Percentiles rank a stretch among this genome's conserved stretches.
phyloP scores from a whole-genome alignment of 2,329 filamentous ascomycete genomes.

The Aspergillus jensenii region DNA sequence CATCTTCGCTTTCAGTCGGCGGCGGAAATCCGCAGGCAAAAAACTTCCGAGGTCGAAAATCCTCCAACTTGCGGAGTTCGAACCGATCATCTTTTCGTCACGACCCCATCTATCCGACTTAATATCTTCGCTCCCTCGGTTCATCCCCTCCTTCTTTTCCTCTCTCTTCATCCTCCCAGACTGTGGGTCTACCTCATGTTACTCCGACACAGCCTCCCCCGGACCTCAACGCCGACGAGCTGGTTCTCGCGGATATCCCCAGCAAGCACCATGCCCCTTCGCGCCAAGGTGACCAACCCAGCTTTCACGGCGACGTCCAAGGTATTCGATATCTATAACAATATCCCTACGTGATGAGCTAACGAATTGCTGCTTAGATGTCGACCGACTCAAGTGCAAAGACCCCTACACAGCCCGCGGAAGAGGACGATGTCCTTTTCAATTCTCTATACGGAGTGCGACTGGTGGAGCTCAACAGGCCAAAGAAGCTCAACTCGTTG shows the following conservation, averaged over 20 bases:
- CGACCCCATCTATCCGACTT: slow-evolving; percentile 15
- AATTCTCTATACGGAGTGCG: slow-evolving; percentile 84
- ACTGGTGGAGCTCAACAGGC: slow-evolving; percentile 90
- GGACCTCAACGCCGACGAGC: slow-evolving; percentile 45
- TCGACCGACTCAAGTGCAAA: slow-evolving; percentile 31
- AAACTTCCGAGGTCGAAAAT: slow-evolving; percentile 34
- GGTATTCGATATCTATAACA: slow-evolving; percentile 41
- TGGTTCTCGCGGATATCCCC: slow-evolving; percentile 45
- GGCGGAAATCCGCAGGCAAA: slow-evolving; percentile 23
- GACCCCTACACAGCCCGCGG: slow-evolving; percentile 56
- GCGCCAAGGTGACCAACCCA: slow-evolving; percentile 69
- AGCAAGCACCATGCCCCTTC: slow-evolving; percentile 69
- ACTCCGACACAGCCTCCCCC: slow-evolving; percentile 39
- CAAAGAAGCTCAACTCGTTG: slow-evolving; percentile 86
- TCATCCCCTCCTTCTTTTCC: slow-evolving; percentile 12
- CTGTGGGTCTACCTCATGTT: slow-evolving; percentile 41
- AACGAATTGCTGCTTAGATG: slow-evolving; percentile 39
- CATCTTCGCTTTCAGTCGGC: slow-evolving; percentile 2
- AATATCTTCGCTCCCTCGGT: slow-evolving; percentile 14
- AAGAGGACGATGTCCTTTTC: slow-evolving; percentile 92
- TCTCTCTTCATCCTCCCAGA: slow-evolving; percentile 12
- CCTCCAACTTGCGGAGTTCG: slow-evolving; percentile 21
- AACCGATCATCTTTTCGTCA: slow-evolving; percentile 23
- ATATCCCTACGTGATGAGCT: neutral
- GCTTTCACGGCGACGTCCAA: slow-evolving; percentile 54